Percentiles rank a stretch among this genome's conserved stretches.
phyloP scores from a whole-genome alignment of 305 asterid species.

The Solanum hybrid region DNA sequence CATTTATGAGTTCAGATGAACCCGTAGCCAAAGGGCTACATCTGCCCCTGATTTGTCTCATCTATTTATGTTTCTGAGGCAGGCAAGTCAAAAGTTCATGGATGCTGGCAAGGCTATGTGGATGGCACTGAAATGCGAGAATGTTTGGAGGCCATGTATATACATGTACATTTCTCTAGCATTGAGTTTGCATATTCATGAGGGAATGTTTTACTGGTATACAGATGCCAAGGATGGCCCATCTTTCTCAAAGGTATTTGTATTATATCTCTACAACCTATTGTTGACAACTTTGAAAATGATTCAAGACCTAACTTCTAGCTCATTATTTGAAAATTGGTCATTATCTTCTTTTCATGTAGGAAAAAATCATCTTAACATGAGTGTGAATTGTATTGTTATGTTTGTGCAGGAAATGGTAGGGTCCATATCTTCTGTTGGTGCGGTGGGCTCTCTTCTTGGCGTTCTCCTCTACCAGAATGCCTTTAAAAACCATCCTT shows the following conservation, averaged over 20 bases:
- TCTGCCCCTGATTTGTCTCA: neutral
- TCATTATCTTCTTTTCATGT: neutral
- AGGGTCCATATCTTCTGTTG: constrained; percentile 58
- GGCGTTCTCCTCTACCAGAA: constrained; percentile 61
- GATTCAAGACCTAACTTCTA: neutral
- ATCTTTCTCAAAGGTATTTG: constrained; percentile 44
- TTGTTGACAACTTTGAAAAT: neutral
- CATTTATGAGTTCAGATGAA: neutral
- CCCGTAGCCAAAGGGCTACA: neutral
- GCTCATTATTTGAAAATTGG: neutral
- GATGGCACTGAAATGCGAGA: constrained; percentile 46
- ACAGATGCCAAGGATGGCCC: constrained; percentile 57
- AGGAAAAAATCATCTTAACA: neutral
- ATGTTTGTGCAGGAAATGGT: constrained; percentile 39
- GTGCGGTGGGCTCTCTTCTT: constrained; percentile 57
- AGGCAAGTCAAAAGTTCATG: constrained; percentile 41
- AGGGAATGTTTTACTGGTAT: constrained; percentile 70
- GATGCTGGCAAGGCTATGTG: constrained; percentile 54
- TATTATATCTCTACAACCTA: neutral
- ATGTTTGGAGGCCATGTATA: constrained; percentile 63
- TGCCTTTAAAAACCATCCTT: constrained; percentile 40
- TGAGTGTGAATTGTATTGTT: neutral
- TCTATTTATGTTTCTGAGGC: constrained; percentile 4
- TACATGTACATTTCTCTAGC: constrained; percentile 62
- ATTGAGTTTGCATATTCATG: constrained; percentile 56